Evolutionary conservation across 768 basidiomycete genomes (phyloP), one percentile per base, ranked within the genome.

Genomic region (Mycena pura): DNA sequence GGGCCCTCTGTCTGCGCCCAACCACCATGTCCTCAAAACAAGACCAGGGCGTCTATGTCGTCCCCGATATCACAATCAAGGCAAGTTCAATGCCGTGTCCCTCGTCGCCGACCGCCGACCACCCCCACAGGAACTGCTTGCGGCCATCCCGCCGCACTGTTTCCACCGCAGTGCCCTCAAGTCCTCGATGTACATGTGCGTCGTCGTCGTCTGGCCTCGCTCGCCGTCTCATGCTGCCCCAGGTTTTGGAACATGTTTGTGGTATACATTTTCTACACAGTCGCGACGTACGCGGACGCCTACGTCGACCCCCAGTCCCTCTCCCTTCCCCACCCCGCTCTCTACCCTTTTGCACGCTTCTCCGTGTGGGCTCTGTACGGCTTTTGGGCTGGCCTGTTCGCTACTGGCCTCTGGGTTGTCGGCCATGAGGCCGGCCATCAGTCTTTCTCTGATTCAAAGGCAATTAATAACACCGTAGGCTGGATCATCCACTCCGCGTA

Each of bases 341-440:
- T 91, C 34, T 89, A 91, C 74, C 72, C 85, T 25, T 77, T 84
- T 38, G 85, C 86, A 40, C 81, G 86, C 39, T 75, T 92, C 66
- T 79, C 86, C 0, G 68, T 95, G 29, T 96, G 93, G 93, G 80
- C 89, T 3, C 65, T 92, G 40, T 96, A 96, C 75, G 82, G 87
- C 28, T 91, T 96, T 77, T 85, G 84, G 71, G 78, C 89, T 6
- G 95, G 96, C 54, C 86, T 96, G 28, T 91, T 95, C 61, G 89
- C 83, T 5, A 98, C 96, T 19, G 96, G 96, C 60, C 80, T 98
- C 22, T n/a, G 59, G 48, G 48, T 56, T 1, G 22, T 60, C 5
- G 96, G 90, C 95, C 95, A 96, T 72, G 95, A 98, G 77, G 95
- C 93, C 68, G 96, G 96, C 28, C 96, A 99, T 75, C 95, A 96